phyloP scores from a whole-genome alignment of 2,329 filamentous ascomycete genomes.

The Madurella fahalii region DNA sequence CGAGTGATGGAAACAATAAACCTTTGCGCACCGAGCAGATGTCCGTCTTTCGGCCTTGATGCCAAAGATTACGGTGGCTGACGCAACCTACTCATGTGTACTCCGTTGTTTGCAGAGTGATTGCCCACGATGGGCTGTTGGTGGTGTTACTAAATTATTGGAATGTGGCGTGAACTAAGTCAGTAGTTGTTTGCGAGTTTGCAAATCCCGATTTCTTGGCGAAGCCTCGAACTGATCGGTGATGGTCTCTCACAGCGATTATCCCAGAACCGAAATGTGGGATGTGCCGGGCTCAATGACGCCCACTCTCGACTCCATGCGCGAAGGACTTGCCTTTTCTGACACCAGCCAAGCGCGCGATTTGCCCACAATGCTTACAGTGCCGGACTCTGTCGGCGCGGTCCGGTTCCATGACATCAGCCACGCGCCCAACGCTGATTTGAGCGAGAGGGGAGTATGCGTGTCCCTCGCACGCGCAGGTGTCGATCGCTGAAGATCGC shows the following conservation, averaged over 20 bases:
- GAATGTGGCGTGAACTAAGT: too few species aligned
- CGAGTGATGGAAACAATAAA: constrained; percentile 17
- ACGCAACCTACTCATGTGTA: too few species aligned
- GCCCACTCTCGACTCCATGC: not conserved
- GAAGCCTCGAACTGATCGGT: not conserved
- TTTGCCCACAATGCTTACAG: constrained; percentile 4
- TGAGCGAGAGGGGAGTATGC: not conserved
- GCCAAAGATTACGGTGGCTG: too few species aligned
- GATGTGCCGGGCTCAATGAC: not conserved
- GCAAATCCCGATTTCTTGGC: not conserved
- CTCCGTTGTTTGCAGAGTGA: too few species aligned
- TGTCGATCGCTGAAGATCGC: constrained; percentile 8
- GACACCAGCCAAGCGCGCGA: not conserved
- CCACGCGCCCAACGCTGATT: not conserved
- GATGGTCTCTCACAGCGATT: not conserved
- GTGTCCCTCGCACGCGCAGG: not conserved
- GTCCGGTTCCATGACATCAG: constrained; percentile 9
- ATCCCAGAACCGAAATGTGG: not conserved
- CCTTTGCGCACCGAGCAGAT: not conserved
- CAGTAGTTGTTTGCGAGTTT: not conserved
- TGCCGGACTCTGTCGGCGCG: not conserved
- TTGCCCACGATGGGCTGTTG: too few species aligned
- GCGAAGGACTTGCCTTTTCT: constrained; percentile 6
- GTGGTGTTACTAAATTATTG: too few species aligned
- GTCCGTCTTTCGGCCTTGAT: too few species aligned